These are phyloP conservation scores for Xanthoconium purpureum DNA, from an alignment of 768 basidiomycete species.

Conservation along the genomic window DNA sequence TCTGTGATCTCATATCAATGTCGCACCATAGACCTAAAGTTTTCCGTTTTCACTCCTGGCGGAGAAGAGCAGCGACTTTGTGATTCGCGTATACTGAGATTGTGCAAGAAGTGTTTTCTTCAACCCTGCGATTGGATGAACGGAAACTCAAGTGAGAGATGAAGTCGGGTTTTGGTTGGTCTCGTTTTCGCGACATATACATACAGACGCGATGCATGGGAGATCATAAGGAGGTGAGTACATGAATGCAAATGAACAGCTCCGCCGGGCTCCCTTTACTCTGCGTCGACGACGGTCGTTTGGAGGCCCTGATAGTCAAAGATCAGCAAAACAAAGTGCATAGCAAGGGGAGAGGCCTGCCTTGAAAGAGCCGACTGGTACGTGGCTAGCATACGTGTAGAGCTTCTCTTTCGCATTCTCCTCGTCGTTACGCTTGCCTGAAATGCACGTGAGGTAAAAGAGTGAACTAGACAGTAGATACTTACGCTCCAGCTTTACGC, in stretches of 20 bases:
- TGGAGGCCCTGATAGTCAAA: conserved; percentile 63
- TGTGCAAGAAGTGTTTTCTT: no score
- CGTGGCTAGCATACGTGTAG: conserved; percentile 84
- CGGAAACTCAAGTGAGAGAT: neutral
- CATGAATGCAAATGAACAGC: conserved; percentile 13
- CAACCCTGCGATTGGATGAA: no score
- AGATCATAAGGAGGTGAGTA: conserved; percentile 17
- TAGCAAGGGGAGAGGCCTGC: conserved; percentile 40
- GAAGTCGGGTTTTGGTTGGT: neutral
- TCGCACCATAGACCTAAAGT: neutral
- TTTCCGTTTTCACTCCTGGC: conserved; percentile 11
- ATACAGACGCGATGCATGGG: conserved; percentile 26
- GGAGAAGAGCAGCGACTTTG: neutral
- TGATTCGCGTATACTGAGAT: neutral
- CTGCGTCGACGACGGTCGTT: conserved; percentile 78
- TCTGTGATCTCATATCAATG: no score
- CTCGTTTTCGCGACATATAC: conserved; percentile 27
- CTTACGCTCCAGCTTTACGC: conserved; percentile 92
- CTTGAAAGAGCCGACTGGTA: conserved; percentile 82
- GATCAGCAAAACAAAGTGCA: conserved; percentile 5
- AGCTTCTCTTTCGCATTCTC: conserved; percentile 99
- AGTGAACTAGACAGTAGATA: conserved; percentile 18
- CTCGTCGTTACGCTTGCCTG: conserved; percentile 98
- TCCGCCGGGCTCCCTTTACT: conserved; percentile 41
- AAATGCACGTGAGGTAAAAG: neutral